Evolutionary conservation across 192 early-diverging fungal genomes (phyloP), one percentile per base, ranked within the genome.

Genomic region (Endogone sp.): DNA sequence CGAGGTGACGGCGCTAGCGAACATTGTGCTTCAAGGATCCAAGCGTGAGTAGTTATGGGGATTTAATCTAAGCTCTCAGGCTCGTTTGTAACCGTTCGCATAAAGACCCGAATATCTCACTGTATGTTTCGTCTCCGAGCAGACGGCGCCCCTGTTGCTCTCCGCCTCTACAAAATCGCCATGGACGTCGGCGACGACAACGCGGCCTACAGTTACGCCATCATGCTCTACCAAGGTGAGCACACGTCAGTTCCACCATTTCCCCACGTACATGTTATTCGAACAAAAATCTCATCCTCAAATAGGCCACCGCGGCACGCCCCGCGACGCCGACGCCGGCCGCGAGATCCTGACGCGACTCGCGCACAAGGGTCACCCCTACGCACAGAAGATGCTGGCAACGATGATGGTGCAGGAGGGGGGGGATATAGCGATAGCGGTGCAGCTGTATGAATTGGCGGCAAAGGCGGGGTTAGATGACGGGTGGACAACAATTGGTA

Each of bases 361-460:
- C 10, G 81, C 84, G 4, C 68, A 75, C 27, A 79, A 78, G 22
- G 78, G 78, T 4, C 60, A 81, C 55, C 79, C 82, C 3, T 69
- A 68, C 60, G 84, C 84, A 9, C 76, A 80, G 71, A 66, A 77
- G 63, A 76, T 77, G 24, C 44, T 85, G 26, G 84, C 79, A 3
- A 55, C 73, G 2, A 85, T 85, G 13, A 68, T 80, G 20, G 79
- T 77, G 49, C 8, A 22, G 27, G 73, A 73, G 4, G 72, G 81
- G 49, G 57, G 76, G 4, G 72, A 83, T 56, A 68, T 59, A 24
- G 71, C 73, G 2, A 71, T 63, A 10, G 84, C 81, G 2, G 63
- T 79, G n/a, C 65, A 85, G 31, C 27, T 81, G 27, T 85, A 85
- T 56, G 56, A 79, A 3, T 29, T 70, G n/a, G 81, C 84, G 37